Conservation (phyloP, 176 grass and related monocot genomes). For the Pontederia crassipes region DNA sequence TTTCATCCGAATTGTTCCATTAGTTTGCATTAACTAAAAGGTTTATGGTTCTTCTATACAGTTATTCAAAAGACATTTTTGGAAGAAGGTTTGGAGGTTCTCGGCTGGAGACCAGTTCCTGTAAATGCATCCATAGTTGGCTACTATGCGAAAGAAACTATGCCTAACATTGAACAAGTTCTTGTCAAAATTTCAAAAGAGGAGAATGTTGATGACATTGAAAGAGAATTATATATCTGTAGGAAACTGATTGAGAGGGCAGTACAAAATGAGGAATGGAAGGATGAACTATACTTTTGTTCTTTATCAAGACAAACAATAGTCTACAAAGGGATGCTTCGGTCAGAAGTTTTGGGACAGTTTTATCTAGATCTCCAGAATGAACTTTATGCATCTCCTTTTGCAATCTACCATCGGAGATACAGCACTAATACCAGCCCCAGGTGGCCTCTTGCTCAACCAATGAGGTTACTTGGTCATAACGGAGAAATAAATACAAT, state of each 20-base stretch:
- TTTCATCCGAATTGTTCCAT: background rate
- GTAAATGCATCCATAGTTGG: slow-evolving; percentile 72
- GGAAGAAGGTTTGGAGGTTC: slow-evolving; percentile 88
- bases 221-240: slow-evolving; percentile 93
- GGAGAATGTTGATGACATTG: slow-evolving; percentile 87
- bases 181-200: slow-evolving; percentile 85
- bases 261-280: slow-evolving; percentile 59
- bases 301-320: slow-evolving; percentile 81
- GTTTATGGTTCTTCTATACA: slow-evolving; percentile 31
- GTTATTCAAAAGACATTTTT: slow-evolving; percentile 69
- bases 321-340: slow-evolving; percentile 99
- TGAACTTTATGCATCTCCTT: slow-evolving; percentile 72
- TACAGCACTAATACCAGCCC: slow-evolving; percentile 98
- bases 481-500: slow-evolving; percentile 99
- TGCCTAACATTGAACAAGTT: slow-evolving; percentile 90
- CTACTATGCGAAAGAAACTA: slow-evolving; percentile 79
- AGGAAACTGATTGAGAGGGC: slow-evolving; percentile 78
- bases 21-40: slow-evolving; percentile 17
- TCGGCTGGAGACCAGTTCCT: slow-evolving; percentile 91
- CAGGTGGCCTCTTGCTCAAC: slow-evolving; percentile 98
- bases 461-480: slow-evolving; percentile 97
- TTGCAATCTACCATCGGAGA: slow-evolving; percentile 98
- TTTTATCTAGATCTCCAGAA: slow-evolving; percentile 94
- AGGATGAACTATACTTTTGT: slow-evolving; percentile 90
- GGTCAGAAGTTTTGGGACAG: slow-evolving; percentile 88